Evolutionary conservation across 179 eudicot species (phyloP).

Genomic region (Spergularia azorica): DNA sequence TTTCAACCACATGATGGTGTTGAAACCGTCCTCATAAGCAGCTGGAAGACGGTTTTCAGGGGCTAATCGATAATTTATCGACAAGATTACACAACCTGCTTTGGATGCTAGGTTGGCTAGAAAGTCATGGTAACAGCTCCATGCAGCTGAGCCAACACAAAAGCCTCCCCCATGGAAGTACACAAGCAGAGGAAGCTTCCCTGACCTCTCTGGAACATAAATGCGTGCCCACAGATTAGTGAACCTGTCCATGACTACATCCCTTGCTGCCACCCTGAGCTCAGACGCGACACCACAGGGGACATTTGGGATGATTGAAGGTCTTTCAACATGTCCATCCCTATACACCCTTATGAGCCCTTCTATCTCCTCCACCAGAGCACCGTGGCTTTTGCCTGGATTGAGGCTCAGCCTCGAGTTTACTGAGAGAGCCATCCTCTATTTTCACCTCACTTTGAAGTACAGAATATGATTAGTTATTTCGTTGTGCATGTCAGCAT

Average conservation of each 20-base stretch:
- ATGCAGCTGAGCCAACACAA: constrained; percentile 68
- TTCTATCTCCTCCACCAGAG: constrained; percentile 54
- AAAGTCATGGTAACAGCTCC: constrained; percentile 69
- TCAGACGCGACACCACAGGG: constrained; percentile 34
- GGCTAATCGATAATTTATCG: constrained; percentile 63
- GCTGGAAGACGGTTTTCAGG: constrained; percentile 78
- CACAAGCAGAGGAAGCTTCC: constrained; percentile 42
- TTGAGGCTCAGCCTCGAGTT: constrained; percentile 24
- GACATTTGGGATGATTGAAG: constrained; percentile 52
- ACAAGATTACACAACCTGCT: constrained; percentile 45
- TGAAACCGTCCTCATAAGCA: constrained; percentile 65
- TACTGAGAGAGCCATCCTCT: constrained; percentile 30
- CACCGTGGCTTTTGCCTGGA: constrained; percentile 26
- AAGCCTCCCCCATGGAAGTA: constrained; percentile 80
- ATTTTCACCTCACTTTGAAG: constrained; percentile 8
- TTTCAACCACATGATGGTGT: constrained; percentile 52
- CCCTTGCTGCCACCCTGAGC: constrained; percentile 48
- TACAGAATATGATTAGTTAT: constrained; percentile 1
- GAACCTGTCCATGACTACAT: constrained; percentile 50
- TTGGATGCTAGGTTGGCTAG: constrained; percentile 49
- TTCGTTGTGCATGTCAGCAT: constrained; percentile 20
- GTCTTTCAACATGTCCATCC: constrained; percentile 67
- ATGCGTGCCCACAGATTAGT: constrained; percentile 71
- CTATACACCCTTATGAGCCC: constrained; percentile 68
- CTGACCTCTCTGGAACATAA: constrained; percentile 44